Conservation (phyloP, 2,329 filamentous ascomycete genomes). For the Botrytis aclada region DNA sequence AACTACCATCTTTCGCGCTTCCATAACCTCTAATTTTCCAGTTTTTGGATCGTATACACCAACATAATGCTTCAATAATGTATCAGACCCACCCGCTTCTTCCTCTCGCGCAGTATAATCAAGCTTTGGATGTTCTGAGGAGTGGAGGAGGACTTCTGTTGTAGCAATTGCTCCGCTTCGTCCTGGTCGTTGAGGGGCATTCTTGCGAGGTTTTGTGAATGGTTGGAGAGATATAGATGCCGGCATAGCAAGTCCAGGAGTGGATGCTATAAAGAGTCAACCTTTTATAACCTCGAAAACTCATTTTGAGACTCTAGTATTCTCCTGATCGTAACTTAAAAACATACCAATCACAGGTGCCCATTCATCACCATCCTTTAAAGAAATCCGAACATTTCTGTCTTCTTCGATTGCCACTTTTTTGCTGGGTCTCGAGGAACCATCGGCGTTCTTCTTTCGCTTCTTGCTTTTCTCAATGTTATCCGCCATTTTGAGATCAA, state of each 20-base stretch:
- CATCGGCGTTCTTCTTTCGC: conserved; percentile 50
- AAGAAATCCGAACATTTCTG: conserved; percentile 45
- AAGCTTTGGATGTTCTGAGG: conserved; percentile 53
- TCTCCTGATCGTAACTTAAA: not conserved
- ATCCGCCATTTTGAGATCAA: conserved; percentile 30
- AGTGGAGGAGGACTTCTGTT: conserved; percentile 56
- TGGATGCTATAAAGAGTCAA: conserved; percentile 33
- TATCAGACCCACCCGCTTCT: conserved; percentile 41
- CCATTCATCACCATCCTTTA: conserved; percentile 46
- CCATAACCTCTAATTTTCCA: conserved; percentile 57
- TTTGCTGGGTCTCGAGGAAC: conserved; percentile 45
- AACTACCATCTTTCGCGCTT: conserved; percentile 63
- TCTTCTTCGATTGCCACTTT: conserved; percentile 48
- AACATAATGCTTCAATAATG: conserved; percentile 59
- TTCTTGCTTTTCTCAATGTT: conserved; percentile 41
- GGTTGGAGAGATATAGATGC: conserved; percentile 35
- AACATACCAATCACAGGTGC: conserved; percentile 54
- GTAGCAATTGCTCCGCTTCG: conserved; percentile 32
- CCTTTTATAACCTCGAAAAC: not conserved
- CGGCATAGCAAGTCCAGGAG: conserved; percentile 38
- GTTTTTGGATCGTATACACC: conserved; percentile 61
- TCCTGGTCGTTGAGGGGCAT: conserved; percentile 27
- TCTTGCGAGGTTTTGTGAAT: conserved; percentile 35
- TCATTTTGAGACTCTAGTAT: not conserved
- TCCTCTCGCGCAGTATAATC: conserved; percentile 60